Evolutionary conservation across 257 asterid genomes (phyloP), one percentile per base, ranked within the genome.

Genomic region (Nicotiana noctiflora): DNA sequence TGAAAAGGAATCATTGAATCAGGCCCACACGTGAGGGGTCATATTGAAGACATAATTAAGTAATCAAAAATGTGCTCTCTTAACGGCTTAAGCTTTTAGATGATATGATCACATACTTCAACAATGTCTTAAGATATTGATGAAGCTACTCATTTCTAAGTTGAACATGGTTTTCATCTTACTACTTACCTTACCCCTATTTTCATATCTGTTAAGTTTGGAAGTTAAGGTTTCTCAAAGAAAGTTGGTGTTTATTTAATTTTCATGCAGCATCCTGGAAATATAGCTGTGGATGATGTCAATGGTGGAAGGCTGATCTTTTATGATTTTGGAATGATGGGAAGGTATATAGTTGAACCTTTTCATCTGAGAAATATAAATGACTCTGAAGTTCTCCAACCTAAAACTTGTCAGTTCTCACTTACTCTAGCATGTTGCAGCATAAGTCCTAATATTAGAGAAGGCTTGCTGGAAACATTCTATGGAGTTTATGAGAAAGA

Each of bases 311-410:
- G 98, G 81, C 76, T 94, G 88, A 94, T 94, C 80, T 94, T 94
- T 81, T 94, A 94, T 65, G 98, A 94, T 88, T 94, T 94, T 79
- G 98, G 98, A 84, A 94, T 94, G 97, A 93, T 93, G 98, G 97
- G 97, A 86, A 92, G 97, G 98, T 93, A 86, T 19, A 11, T 8
- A 61, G 67, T 34, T 17, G 46, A 70, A 19, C 74, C 72, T 68
- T 65, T 34, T 14, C 34, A 70, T 79, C 61, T 79, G 65, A 78
- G 59, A 23, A 74, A 23, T 74, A 72, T 49, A 74, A 72, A 57
- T 56, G 10, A 56, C 60, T 80, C 79, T 72, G 40, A 75, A 67
- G 31, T 59, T 82, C 79, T 46, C 63, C 68, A 34, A 81, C 18
- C 61, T 67, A 62, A 67, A 82, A 53, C 46, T 51, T 67, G 72